Base-by-base conservation (phyloP, 176 grass and related monocot genomes). In the Lolium perenne region DNA sequence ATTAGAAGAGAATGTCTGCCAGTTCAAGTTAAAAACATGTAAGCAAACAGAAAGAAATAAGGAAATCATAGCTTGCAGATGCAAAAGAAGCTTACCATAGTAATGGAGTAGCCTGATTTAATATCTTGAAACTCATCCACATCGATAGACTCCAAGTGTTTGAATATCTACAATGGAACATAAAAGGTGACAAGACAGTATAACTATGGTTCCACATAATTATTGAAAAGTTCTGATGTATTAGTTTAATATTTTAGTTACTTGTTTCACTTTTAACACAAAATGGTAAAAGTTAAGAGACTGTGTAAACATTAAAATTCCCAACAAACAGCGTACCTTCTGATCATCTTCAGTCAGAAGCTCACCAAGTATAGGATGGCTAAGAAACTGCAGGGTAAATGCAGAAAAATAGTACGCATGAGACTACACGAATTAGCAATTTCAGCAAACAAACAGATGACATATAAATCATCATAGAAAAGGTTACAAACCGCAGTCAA, bases 81-180 rank as follows among this genome's bases (percentile, higher is more conserved):
- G 68, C 6, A 81, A 74, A 75, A 32, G 18, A 71, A 81, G 67
- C 85, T 90, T 85, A 95, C 95, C 23, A 98, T 83, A 83, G 87
- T 86, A 77, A 98, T 92, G 18, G 89, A 98, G 83, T 90, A 98
- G 82, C 91, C 91, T 43, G 91, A 95, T 79, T 98, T 98, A 69
- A 95, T 80, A 88, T 97, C 95, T 84, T 98, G 88, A 62, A 77
- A 95, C 20, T 95, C 95, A 56, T 95, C 91, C 68, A 98, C 91
- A 83, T 92, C 84, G 12, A 98, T 77, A 82, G 93, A 95, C 29
- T 72, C 87, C 89, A 98, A 85, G 51, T 92, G 87, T 65, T 98
- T 98, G 78, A 95, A 95, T 87, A 98, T 93, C 95, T 98, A 76
- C 8, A 88, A 71, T 20, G 45, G 48, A 83, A 59, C 25, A 86